Base-by-base conservation (phyloP, 2,329 filamentous ascomycete species). In the Beauveria caledonica region DNA sequence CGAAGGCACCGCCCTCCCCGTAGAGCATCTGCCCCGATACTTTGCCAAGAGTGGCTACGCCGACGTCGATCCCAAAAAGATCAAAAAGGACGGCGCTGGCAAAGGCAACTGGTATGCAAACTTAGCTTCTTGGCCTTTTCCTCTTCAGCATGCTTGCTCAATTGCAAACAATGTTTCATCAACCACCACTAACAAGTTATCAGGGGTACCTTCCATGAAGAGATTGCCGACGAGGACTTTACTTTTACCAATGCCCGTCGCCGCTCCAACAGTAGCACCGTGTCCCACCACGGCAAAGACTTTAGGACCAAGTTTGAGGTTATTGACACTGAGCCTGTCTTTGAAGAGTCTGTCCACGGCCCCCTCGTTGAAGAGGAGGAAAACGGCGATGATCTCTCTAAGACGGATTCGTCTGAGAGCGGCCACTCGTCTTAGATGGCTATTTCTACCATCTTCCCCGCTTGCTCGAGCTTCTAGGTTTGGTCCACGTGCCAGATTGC, bases 301-400 rank as follows among this genome's bases (percentile, higher is more conserved):
- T 90, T 96, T 79, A 95, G 94, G 83, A 96, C 92, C 76, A 99
- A 99, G 79, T 97, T 97, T 73, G 94, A 99, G 76, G 80, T 89
- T 67, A 82, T 91, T 72, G 94, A 97, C 68, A 81, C 85, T 19
- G 93, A 97, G 70, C 92, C 92, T 45, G 89, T 96, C 70, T 96
- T 96, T 67, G 92, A 97, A 73, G 92, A 97, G 76, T 83, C 84
- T 59, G 64, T 94, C 62, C 90, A 95, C 70, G 91, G 90, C 33
- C 81, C 86, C 44, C 54, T 57, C 19, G 68, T 75, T 56, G 77
- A 78, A 29, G 83, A 84, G 56, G 79, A 87, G 64, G 72, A 79
- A 45, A 58, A 69, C 6, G 69, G 65, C 60, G 81, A 87, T 63
- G 73, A 80, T 62, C 76, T 82, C 62, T 77, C 74, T 68, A 82